Base-by-base conservation (phyloP, 176 grass and related monocot genomes). In the Zea luxurians region DNA sequence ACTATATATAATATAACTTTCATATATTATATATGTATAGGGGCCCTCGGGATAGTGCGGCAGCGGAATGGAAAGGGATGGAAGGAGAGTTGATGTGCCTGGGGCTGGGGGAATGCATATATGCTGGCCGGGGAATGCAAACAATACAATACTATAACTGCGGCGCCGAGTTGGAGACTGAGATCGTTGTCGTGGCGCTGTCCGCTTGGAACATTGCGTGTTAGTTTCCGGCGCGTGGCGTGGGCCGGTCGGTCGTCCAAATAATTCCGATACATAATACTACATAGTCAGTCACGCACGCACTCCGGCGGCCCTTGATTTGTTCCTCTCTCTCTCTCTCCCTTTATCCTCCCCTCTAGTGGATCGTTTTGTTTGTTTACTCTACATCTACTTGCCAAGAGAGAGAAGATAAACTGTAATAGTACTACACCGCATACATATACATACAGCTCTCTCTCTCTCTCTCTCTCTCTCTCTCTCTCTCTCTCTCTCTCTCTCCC, bases 171-270 rank as follows among this genome's bases (percentile, higher is more conserved):
- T 68, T 68, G 77, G 74, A 40, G 77, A 69, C 77, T 75, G 10
- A 69, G 77, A 86, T 86, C 52, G 44, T 68, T 80, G 84, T 80
- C 70, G 62, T 68, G 5, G 76, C 69, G 1, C 62, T 68, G 62
- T 86, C 76, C 76, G 18, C 12, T 68, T 47, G 71, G 69, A 74
- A 59, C 78, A 80, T 48, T 66, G 37, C 47, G 3, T 16, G 9
- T 13, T 60, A 62, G 18, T 68, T 75, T 60, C 13, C 36, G 4
- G 20, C 70, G n/a, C n/a, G n/a, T n/a, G n/a, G n/a, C n/a, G n/a
- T n/a, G n/a, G n/a, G n/a, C 66, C 70, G 38, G 18, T 50, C 66
- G n/a, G 45, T 42, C 53, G 13, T 40, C 38, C 38, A 27, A n/a
- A n/a, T n/a, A n/a, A 0, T 27, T 27, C 27, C 27, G 27, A 27